These are phyloP conservation scores for Maudiozyma saulgeensis DNA, from an alignment of 805 yeast genomes.

Conservation along the genomic window DNA sequence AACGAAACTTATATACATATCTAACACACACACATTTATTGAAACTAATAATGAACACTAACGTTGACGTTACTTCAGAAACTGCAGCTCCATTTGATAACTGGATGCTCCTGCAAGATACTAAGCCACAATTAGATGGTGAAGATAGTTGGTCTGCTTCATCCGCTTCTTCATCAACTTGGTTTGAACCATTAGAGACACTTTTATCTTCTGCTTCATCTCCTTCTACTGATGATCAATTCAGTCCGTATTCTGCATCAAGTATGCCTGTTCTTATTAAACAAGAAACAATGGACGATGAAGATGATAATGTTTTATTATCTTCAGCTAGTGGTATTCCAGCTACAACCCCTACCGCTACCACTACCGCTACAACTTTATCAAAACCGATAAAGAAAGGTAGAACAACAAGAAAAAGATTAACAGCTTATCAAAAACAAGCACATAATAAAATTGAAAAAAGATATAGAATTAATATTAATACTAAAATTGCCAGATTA, in stretches of 20 bases:
- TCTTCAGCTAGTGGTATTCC: background rate
- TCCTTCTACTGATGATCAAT: conserved; percentile 8
- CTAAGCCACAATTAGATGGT: background rate
- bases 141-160: background rate
- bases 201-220: conserved; percentile 19
- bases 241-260: background rate
- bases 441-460: conserved; percentile 68
- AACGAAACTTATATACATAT: no score
- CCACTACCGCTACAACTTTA: background rate
- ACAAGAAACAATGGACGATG: background rate
- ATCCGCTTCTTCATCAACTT: conserved; percentile 2
- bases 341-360: background rate
- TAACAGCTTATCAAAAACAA: conserved; percentile 51
- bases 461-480: conserved; percentile 60
- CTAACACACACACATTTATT: no score
- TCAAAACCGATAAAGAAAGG: background rate
- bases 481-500: conserved; percentile 57
- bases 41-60: background rate
- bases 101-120: conserved; percentile 10
- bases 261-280: background rate
- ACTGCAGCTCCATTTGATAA: conserved; percentile 4
- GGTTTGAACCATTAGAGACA: conserved; percentile 24
- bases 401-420: conserved; percentile 43
- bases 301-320: background rate
- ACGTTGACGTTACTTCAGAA: background rate